Percentiles rank a stretch among this genome's conserved stretches.
Evolutionary conservation across 139 green algal species (phyloP).

Genomic region (Chlorella sp.): DNA sequence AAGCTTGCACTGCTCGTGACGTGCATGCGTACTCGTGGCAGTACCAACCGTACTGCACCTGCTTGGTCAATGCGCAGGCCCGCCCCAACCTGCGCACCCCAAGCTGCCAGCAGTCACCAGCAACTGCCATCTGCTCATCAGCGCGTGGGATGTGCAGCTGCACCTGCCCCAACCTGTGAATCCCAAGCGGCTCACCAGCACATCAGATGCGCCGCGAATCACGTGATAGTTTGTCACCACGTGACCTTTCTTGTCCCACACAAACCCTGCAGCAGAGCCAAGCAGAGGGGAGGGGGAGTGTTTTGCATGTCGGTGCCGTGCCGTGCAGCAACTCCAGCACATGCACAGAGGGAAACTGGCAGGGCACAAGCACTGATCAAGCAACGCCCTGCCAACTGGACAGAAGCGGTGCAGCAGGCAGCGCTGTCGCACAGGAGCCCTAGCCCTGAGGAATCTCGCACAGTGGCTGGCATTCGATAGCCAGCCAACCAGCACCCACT

Average conservation of each 20-base stretch:
- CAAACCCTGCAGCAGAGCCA: constrained; percentile 67
- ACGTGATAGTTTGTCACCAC: constrained; percentile 86
- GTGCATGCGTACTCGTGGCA: too few relatives aligned
- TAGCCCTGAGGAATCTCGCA: constrained; percentile 75
- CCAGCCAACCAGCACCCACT: too few relatives aligned
- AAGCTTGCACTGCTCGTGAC: too few relatives aligned
- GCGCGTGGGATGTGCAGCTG: too few relatives aligned
- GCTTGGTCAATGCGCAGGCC: too few relatives aligned
- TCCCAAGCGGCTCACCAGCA: constrained; percentile 45
- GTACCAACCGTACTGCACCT: too few relatives aligned
- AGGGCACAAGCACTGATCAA: not conserved
- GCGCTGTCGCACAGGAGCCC: constrained; percentile 65
- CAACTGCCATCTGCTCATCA: too few relatives aligned
- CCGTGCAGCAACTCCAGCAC: not conserved
- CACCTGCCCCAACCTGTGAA: too few relatives aligned
- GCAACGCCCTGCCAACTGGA: constrained; percentile 68
- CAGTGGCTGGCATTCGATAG: too few relatives aligned
- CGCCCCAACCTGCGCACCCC: too few relatives aligned
- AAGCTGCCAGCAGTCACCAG: too few relatives aligned
- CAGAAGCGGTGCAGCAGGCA: constrained; percentile 77
- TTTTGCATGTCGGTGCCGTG: not conserved
- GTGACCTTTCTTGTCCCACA: constrained; percentile 80
- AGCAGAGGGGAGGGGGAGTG: not conserved
- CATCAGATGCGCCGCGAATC: constrained; percentile 55
- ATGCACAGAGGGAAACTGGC: not conserved